Evolutionary conservation across 371 early-diverging fungal species (phyloP), one percentile per base, ranked within the genome.

Genomic region (Circinella minor): DNA sequence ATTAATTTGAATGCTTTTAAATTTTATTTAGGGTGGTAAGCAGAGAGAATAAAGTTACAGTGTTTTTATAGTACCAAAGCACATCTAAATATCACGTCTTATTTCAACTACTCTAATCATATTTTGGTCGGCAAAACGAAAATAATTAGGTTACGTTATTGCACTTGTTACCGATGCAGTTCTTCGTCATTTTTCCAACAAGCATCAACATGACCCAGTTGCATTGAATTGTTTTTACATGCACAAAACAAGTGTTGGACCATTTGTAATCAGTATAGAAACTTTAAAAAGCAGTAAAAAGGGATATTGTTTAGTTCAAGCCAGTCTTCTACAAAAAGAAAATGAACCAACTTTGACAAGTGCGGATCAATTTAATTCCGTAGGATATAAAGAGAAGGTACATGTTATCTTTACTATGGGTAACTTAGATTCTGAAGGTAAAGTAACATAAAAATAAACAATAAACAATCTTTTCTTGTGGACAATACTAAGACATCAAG

Each of bases 181-280:
- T 1, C 68, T 81, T n/a, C 71, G 67, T 18, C 74, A 75, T 46
- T 81, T 74, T 65, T 54, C 74, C 18, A 49, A 65, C n/a, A 71
- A 68, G 47, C 39, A 72, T 38, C 85, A 84, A 70, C 57, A 62
- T 4, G 81, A 84, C 55, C 82, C 82, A 4, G 62, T 84, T 38
- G 77, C 85, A 7, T 47, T 84, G 49, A 84, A 84, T 36, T 71
- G 73, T 36, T 84, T 84, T 60, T 84, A 74, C 54, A 69, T 81
- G 36, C 74, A 69, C 59, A 84, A 84, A 47, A 81, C 77, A 4
- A 48, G 62, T 0, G 55, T 72, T 4, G 78, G 77, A 1, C 72
- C 76, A n/a, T 64, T 72, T 34, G 61, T 84, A 43, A 49, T 84
- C 6, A 81, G 80, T 37, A 74, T 84, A 11, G 60, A 75, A 17